Evolutionary conservation across 2,329 filamentous ascomycete genomes (phyloP).

Genomic region (Cladobotryum protrusum): DNA sequence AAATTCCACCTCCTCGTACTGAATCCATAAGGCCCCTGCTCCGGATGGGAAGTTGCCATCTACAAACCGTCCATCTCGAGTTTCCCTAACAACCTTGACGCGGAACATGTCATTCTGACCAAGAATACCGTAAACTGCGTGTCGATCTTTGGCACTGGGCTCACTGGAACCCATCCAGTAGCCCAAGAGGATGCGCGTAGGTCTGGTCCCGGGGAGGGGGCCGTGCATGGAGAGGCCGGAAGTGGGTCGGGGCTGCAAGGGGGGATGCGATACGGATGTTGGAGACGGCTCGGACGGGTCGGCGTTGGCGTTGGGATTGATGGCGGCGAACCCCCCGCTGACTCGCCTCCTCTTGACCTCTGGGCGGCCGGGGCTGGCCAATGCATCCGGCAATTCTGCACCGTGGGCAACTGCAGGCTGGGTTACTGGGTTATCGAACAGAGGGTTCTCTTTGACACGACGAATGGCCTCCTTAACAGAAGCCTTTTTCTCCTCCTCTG

Average conservation of each 20-base stretch:
- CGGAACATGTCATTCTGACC: conserved; percentile 59
- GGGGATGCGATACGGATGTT: conserved; percentile 14
- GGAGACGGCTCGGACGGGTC: conserved; percentile 11
- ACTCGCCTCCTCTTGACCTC: conserved; percentile 45
- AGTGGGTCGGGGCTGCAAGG: conserved; percentile 8
- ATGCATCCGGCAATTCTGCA: conserved; percentile 38
- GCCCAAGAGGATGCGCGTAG: conserved; percentile 53
- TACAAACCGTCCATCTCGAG: conserved; percentile 51
- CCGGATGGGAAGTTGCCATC: conserved; percentile 56
- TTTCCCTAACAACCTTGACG: conserved; percentile 55
- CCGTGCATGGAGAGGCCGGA: conserved; percentile 21
- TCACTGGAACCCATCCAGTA: conserved; percentile 53
- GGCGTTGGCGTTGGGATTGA: conserved; percentile 23
- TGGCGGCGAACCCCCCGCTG: conserved; percentile 30
- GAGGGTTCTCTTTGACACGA: conserved; percentile 37
- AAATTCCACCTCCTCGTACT: conserved; percentile 55
- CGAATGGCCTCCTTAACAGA: conserved; percentile 43
- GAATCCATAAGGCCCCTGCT: conserved; percentile 56
- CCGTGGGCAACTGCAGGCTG: conserved; percentile 47
- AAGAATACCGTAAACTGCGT: conserved; percentile 57
- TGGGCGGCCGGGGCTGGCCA: conserved; percentile 22
- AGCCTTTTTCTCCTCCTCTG: conserved; percentile 31
- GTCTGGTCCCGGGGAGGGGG: conserved; percentile 45
- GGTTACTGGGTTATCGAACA: conserved; percentile 35
- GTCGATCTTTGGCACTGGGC: conserved; percentile 41